phyloP scores from a whole-genome alignment of 257 asterid species.

The Forsythia suspensa region DNA sequence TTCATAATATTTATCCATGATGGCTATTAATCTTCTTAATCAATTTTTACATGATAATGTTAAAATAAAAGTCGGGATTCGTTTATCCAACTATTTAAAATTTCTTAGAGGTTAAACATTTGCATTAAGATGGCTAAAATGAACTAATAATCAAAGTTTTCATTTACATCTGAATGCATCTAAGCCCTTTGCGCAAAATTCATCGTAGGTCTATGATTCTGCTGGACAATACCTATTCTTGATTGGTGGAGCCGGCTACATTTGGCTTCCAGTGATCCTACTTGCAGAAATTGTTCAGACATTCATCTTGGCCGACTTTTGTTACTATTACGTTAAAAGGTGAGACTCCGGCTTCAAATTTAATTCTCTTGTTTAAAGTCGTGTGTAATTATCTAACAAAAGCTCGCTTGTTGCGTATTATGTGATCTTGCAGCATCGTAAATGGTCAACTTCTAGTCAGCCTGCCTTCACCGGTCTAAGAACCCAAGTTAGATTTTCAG shows the following conservation, averaged over 20 bases:
- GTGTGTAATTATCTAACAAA: background rate
- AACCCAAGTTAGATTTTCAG: background rate
- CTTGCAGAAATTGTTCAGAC: constrained; percentile 83
- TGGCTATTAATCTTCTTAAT: background rate
- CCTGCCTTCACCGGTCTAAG: constrained; percentile 59
- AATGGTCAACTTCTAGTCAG: constrained; percentile 65
- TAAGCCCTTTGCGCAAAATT: background rate
- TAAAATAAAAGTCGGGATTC: background rate
- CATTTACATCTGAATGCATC: background rate
- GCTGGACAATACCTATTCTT: constrained; percentile 57
- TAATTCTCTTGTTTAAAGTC: background rate
- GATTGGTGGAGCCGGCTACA: constrained; percentile 60
- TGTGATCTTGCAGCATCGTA: constrained; percentile 58
- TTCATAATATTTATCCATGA: background rate
- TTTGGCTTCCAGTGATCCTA: constrained; percentile 73
- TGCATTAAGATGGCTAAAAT: background rate
- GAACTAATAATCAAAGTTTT: too few species aligned
- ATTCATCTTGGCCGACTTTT: constrained; percentile 86
- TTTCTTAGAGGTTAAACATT: too few species aligned
- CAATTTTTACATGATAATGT: background rate
- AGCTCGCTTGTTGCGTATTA: background rate
- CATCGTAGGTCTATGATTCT: constrained; percentile 63
- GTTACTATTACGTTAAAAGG: constrained; percentile 91
- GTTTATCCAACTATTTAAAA: background rate
- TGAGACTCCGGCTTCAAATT: constrained; percentile 15